Conservation (phyloP, 768 basidiomycete genomes). For the Xerocomellus dryophilus region DNA sequence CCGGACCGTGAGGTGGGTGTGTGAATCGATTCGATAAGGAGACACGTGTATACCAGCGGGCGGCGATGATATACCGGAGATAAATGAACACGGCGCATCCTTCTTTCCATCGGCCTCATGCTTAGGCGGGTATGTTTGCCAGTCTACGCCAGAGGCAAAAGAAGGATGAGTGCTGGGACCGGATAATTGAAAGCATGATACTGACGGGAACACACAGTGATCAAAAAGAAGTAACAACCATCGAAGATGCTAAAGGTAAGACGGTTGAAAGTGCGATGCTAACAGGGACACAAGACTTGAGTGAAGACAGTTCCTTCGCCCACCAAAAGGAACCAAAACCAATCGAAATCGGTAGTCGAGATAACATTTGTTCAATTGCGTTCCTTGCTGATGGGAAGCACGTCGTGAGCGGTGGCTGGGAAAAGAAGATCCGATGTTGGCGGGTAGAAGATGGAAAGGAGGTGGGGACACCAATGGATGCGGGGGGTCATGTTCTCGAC, state of each 20-base stretch:
- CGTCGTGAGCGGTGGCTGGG: background rate
- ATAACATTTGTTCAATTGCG: background rate
- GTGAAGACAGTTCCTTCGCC: background rate
- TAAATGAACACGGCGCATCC: background rate
- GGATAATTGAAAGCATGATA: background rate
- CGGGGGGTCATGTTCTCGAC: background rate
- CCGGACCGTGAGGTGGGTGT: no score
- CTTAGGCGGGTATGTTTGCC: background rate
- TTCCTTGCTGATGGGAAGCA: background rate
- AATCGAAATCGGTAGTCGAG: background rate
- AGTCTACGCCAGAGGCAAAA: background rate
- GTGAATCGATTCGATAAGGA: background rate
- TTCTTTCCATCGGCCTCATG: background rate
- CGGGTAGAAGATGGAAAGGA: background rate
- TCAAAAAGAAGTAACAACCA: no score
- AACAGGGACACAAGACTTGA: no score
- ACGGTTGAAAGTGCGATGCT: no score
- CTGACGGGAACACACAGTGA: background rate
- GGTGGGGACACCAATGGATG: constrained; percentile 1
- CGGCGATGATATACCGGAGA: background rate
- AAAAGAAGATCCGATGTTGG: background rate
- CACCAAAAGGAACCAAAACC: background rate
- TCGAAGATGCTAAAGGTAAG: no score
- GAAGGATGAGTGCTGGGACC: background rate
- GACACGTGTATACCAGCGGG: background rate